A percentile compares a stretch with the other conserved stretches of the same genome.
These are phyloP conservation scores for Cystofilobasidium bisporidii DNA, from an alignment of 768 basidiomycete species.

Conservation along the genomic window DNA sequence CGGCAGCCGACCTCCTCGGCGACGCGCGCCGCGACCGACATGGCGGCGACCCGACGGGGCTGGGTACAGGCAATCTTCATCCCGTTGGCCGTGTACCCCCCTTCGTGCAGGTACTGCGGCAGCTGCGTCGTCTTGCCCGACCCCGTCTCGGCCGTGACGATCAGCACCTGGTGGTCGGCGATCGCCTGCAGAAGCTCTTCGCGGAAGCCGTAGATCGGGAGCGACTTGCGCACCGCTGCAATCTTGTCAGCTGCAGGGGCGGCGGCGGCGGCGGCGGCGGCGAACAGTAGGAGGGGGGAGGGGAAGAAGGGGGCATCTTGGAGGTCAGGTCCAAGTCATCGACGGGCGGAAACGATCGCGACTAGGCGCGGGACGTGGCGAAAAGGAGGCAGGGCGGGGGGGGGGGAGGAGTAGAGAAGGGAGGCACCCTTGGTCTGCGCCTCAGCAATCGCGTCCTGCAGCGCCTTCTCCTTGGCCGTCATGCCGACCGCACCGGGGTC, in stretches of 20 bases:
- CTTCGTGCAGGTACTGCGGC: slow-evolving; percentile 96
- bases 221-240: slow-evolving; percentile 82
- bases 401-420: not conserved
- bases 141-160: slow-evolving; percentile 96
- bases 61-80: slow-evolving; percentile 92
- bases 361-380: too few species aligned
- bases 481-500: slow-evolving; percentile 51
- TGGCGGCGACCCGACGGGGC: slow-evolving; percentile 95
- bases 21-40: slow-evolving; percentile 98
- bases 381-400: not conserved
- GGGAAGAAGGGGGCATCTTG: not conserved
- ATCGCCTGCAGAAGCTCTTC: slow-evolving; percentile 82
- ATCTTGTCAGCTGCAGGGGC: slow-evolving; percentile 70
- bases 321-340: too few species aligned
- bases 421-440: slow-evolving; percentile 71
- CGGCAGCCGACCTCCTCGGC: slow-evolving; percentile 98
- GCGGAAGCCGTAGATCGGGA: slow-evolving; percentile 84
- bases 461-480: slow-evolving; percentile 71
- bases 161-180: slow-evolving; percentile 82
- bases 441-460: slow-evolving; percentile 81
- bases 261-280: too few species aligned
- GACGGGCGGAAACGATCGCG: too few species aligned
- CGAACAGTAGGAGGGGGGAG: not conserved
- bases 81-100: slow-evolving; percentile 81
- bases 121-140: slow-evolving; percentile 98